Base-by-base conservation (phyloP, 306 rosid species). In the Fagus crenata region DNA sequence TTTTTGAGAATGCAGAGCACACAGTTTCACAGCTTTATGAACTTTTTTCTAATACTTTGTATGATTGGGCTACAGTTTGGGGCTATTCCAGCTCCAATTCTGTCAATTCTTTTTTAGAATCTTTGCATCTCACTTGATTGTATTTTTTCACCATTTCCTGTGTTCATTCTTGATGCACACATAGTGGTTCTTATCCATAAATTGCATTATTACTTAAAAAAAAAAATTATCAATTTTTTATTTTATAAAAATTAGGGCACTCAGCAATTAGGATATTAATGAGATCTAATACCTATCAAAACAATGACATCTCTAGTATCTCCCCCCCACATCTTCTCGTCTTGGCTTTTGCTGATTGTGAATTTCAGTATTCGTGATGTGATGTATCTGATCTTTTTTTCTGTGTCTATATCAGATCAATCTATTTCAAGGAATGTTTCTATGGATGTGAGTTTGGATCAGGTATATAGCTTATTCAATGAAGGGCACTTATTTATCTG, bases 351-450 rank as follows among this genome's bases (percentile, higher is more conserved):
- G 28, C 71, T 5, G 43, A 17, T 39, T 37, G 40, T n/a, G 12
- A n/a, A 32, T 49, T 67, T 67, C 32, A 37, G 40, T 67, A 37
- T 17, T 28, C 22, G 9, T 71, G 67, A 39, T 82, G 14, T 31
- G 58, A 80, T 56, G 63, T 74, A 32, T 77, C 81, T 85, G 77
- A 84, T 69, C 63, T 58, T 60, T 55, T 64, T 74, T 59, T 56
- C 53, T 53, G 12, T 86, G 64, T 65, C 69, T 74, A 28, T 82
- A 71, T 73, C 92, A 92, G 98, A 85, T 82, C 91, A 77, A 81
- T 89, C 93, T 76, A 78, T 89, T 82, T 85, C 93, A 76, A 76
- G 87, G 79, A 86, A 86, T 81, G 76, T 84, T 55, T 92, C 97
- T 12, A 78, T 83, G 63, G 98, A 95, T 82, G 84, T 78, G 67